Base-by-base conservation (phyloP, 2,329 filamentous ascomycete genomes). In the Aspergillus novoparasiticus region DNA sequence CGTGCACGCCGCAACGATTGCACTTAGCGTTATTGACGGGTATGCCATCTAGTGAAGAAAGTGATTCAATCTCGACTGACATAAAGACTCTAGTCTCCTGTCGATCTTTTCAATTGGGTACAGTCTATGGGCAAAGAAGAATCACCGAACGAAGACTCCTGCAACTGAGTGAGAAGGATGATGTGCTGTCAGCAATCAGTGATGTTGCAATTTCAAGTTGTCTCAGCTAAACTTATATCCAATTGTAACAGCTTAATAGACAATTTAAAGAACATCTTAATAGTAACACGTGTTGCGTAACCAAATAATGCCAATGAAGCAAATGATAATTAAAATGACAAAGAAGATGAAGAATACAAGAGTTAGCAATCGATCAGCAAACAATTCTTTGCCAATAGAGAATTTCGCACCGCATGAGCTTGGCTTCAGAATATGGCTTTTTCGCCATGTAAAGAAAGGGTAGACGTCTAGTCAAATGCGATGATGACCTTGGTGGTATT, bases 21-120 rank as follows among this genome's bases (percentile, higher is more conserved):
- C 55, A 2, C 36, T 57, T 23, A 57, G 55, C 41, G 36, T 57
- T 28, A 57, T 57, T 57, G 55, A 57, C 6, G 34, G 55, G 55
- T 57, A 57, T n/a, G 39, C 0, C 8, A 41, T 19, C 9, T 4
- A 8, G 9, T 8, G 16, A 41, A n/a, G 6, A 41, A 10, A n/a
- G 39, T n/a, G 0, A n/a, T 41, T 41, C 2, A 6, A 6, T 3
- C n/a, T 46, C 21, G 4, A 46, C 43, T 46, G n/a, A 46, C n/a
- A 6, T 12, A 12, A 9, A 1, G 12, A 12, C 2, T 23, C 10
- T 45, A 46, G 43, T 11, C 19, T 46, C 43, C 43, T 46, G 2
- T 46, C 43, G 11, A 23, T 46, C 11, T 4, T 46, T 19, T 46
- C 43, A 14, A 46, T 46, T 8, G 43, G n/a, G 43, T 46, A 46